These are phyloP conservation scores for Arthrobotrys entomopaga DNA, from an alignment of 2,329 filamentous ascomycete species.

Conservation along the genomic window DNA sequence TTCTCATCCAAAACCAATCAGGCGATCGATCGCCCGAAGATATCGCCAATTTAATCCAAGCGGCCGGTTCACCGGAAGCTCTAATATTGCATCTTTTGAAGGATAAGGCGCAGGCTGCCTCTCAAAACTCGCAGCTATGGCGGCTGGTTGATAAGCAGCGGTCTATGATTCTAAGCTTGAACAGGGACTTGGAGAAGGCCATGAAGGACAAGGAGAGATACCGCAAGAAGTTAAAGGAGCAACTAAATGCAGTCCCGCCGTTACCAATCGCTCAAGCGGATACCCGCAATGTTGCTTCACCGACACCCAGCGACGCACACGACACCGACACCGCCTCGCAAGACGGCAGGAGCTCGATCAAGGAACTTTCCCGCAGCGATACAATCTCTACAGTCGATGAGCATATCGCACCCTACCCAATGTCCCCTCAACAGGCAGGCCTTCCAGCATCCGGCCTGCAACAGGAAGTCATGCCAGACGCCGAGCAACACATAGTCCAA, in stretches of 20 bases:
- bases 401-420: constrained; percentile 38
- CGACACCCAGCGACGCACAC: constrained; percentile 59
- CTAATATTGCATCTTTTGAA: constrained; percentile 88
- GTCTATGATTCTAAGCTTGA: constrained; percentile 89
- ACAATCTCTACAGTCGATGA: constrained; percentile 43
- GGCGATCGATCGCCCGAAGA: constrained; percentile 74
- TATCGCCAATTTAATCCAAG: constrained; percentile 79
- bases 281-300: constrained; percentile 57
- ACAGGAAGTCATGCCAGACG: constrained; percentile 49
- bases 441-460: constrained; percentile 14
- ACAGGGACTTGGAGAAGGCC: constrained; percentile 90
- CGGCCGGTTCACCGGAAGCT: constrained; percentile 87
- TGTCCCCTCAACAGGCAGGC: constrained; percentile 46
- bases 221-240: constrained; percentile 86
- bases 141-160: constrained; percentile 95
- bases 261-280: constrained; percentile 58
- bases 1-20: constrained; percentile 66
- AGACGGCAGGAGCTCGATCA: constrained; percentile 54
- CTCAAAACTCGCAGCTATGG: constrained; percentile 94
- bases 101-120: constrained; percentile 87
- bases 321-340: constrained; percentile 58
- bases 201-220: constrained; percentile 96
- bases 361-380: constrained; percentile 44
- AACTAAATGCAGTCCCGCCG: constrained; percentile 66
- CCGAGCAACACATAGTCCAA: constrained; percentile 46